Conservation (phyloP, 2,329 filamentous ascomycete genomes). For the Blastomyces emzantsi region DNA sequence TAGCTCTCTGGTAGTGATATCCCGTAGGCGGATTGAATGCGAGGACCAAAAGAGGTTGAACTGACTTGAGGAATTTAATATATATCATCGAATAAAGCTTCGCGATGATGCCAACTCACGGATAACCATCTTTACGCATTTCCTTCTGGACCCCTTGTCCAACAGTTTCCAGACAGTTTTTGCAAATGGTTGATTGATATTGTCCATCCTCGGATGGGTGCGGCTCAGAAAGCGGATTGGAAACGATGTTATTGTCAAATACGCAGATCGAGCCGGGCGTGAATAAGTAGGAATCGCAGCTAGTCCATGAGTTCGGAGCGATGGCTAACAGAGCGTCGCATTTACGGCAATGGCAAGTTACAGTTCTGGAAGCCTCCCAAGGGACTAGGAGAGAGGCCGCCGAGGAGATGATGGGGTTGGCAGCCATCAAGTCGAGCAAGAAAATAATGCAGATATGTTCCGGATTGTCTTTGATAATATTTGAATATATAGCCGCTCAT, state of each 20-base stretch:
- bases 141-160: not conserved
- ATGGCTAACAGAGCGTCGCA: not conserved
- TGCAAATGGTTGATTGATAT: not conserved
- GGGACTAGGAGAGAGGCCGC: conserved; percentile 5
- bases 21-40: not conserved
- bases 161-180: conserved; percentile 1
- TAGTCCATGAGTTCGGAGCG: not conserved
- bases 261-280: not conserved
- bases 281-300: not conserved
- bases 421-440: not conserved
- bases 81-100: not conserved
- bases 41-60: conserved; percentile 3
- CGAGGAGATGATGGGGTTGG: conserved; percentile 6
- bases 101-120: not conserved
- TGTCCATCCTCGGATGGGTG: not conserved
- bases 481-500: too few species aligned
- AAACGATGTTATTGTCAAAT: conserved; percentile 1
- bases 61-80: not conserved
- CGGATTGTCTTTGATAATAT: not conserved
- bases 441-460: not conserved
- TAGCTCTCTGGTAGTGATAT: not conserved
- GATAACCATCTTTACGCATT: not conserved
- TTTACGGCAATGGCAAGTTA: conserved; percentile 3
- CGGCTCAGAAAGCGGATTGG: not conserved
- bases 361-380: not conserved